Evolutionary conservation across 495 filamentous ascomycete species (phyloP).

Genomic region (Parathielavia appendiculata): DNA sequence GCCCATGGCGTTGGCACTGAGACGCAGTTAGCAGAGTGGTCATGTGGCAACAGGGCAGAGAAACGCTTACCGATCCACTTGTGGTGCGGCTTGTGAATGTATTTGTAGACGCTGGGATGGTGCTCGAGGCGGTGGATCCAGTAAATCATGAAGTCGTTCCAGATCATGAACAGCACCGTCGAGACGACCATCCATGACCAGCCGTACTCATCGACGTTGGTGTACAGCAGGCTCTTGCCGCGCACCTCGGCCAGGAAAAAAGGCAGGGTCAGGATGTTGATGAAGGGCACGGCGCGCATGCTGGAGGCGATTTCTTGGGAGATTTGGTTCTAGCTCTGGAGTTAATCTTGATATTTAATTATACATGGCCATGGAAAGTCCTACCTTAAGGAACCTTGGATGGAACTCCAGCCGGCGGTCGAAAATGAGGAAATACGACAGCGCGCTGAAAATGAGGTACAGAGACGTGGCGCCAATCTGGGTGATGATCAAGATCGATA

Average conservation of each 20-base stretch:
- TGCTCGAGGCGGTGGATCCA: conserved; percentile 27
- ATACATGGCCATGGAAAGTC: too few species aligned
- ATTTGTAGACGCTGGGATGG: conserved; percentile 25
- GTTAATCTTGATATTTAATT: too few species aligned
- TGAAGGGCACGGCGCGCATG: conserved; percentile 21
- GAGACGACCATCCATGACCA: conserved; percentile 20
- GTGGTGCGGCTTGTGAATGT: conserved; percentile 26
- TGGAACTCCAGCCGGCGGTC: conserved; percentile 25
- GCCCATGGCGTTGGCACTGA: conserved; percentile 24
- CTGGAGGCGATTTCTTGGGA: conserved; percentile 22
- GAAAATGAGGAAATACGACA: conserved; percentile 24
- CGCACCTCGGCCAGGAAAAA: conserved; percentile 25
- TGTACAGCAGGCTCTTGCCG: conserved; percentile 22
- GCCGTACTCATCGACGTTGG: conserved; percentile 18
- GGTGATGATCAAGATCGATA: conserved; percentile 21
- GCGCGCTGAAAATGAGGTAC: conserved; percentile 23
- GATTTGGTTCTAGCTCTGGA: conserved; percentile 25
- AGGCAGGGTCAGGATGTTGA: conserved; percentile 24
- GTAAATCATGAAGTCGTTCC: conserved; percentile 25
- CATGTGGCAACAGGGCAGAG: background rate
- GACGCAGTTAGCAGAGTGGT: background rate
- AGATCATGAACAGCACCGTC: conserved; percentile 22
- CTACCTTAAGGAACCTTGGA: conserved; percentile 25
- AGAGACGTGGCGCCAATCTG: conserved; percentile 20
- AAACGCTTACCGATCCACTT: conserved; percentile 23